Evolutionary conservation across 208 protist species (phyloP), one percentile per base, ranked within the genome.

Genomic region (Trypanosoma avium): DNA sequence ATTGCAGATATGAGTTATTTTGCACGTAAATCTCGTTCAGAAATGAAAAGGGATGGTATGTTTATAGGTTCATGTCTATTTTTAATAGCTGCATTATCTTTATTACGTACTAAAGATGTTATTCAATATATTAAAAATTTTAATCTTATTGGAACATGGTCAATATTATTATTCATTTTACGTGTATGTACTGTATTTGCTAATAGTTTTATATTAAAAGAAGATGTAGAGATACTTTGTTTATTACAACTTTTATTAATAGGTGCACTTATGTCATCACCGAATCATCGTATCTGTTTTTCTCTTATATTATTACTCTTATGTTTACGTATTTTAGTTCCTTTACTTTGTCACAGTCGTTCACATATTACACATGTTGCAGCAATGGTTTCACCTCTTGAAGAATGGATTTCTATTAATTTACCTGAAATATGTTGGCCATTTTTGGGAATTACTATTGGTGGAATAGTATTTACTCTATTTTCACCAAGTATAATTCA

Each of bases 131-230:
- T 81, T 8, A 32, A 27, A 45, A 42, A 61, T 0, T 32, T 27
- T 49, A 66, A 45, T 27, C 42, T 64, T 29, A 52, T 65, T 6
- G 54, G 36, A 4, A 50, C 53, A 13, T 84, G 66, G 75, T 54
- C 73, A 35, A 40, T 74, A 26, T 2, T 79, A 10, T 67, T 86
- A 15, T 40, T 88, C 24, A 42, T 87, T 3, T 40, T 88, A 27
- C 83, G 83, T 21, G 35, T 85, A 21, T 70, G 65, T 60, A 61
- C 58, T 29, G 62, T 81, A 56, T 82, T 90, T 63, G 81, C 86
- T 19, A 93, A 93, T 68, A 90, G 86, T 63, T 90, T 90, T 61
- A 72, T 86, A 19, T 65, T 88, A 24, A 82, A 86, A 38, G 86
- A 93, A 40, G 80, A 88, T 65, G 73, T 78, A 13, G 81, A 78